These are phyloP conservation scores for Rosa hybrid DNA, from an alignment of 331 rosid genomes.

Conservation along the genomic window DNA sequence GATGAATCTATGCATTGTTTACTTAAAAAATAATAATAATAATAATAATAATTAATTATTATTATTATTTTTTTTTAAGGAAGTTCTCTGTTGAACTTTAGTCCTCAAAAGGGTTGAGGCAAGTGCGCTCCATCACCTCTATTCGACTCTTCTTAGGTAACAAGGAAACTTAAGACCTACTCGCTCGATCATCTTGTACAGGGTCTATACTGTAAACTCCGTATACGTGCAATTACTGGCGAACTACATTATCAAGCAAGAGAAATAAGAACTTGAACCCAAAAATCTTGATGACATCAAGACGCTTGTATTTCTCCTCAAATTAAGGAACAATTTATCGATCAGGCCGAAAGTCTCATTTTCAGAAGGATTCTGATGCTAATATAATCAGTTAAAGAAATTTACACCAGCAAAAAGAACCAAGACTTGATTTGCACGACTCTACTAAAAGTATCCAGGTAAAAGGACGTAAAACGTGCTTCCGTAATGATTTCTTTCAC, in stretches of 20 bases:
- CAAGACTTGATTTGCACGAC: neutral
- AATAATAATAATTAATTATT: too few species aligned
- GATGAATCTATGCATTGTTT: neutral
- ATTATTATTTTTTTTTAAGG: neutral
- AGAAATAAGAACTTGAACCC: neutral
- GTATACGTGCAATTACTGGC: neutral
- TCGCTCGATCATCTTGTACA: neutral
- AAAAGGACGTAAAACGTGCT: neutral
- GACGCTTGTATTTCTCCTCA: neutral
- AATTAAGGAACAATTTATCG: neutral
- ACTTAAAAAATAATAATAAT: too few species aligned
- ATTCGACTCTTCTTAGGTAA: neutral
- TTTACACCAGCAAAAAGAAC: neutral
- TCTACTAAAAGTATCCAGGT: neutral
- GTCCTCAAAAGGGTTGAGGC: neutral
- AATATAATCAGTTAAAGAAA: neutral
- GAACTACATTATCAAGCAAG: neutral
- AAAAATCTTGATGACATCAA: neutral
- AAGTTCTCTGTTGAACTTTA: neutral
- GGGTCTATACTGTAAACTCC: neutral
- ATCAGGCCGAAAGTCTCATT: conserved; percentile 2
- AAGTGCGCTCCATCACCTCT: neutral
- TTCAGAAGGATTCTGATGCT: conserved; percentile 14
- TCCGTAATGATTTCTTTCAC: neutral
- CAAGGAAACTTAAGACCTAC: neutral